Evolutionary conservation across 2,329 filamentous ascomycete genomes (phyloP), one percentile per base, ranked within the genome.

Genomic region (Neofusicoccum kwambonambiense): DNA sequence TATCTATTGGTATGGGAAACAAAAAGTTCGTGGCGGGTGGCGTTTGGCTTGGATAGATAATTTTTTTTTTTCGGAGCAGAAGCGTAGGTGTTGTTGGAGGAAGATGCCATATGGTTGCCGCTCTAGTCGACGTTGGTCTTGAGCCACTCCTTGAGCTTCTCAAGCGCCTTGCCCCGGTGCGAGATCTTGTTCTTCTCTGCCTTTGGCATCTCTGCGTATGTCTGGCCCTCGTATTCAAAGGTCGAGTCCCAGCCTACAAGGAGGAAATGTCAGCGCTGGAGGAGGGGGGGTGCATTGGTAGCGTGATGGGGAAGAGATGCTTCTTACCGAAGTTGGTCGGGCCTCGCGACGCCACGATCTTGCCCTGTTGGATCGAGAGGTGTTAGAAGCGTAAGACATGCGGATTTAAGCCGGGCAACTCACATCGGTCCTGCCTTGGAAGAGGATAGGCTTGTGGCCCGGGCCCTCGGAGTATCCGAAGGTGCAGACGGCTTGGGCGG

Each of bases 121-220:
- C n/a, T 52, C 74, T 67, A 74, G 31, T 45, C 44, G 31, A 57
- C 44, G 44, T 68, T 64, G 73, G 47, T 69, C 68, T 76, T 72
- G 66, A 79, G 84, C 92, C 94, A 98, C 41, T 83, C 83, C 74
- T 92, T 91, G 68, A 99, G 83, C 79, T 97, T 96, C 69, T 88
- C 85, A 62, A 99, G 81, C n/a, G 95, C 95, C 73, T 89, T 91
- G 69, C 86, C 89, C 49, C 95, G 90, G 80, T 99, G 95, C 31
- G 93, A 97, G 73, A 99, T 92, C 74, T 88, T 87, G 81, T 98
- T 99, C 87, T 96, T 96, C 75, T 88, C 87, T 9, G 76, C 80
- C 78, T 90, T 93, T 60, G 92, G 90, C 95, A 99, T 99, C 81
- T 99, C 95, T 34, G 95, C 95, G 76, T 96, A 89, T 81, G 95